These are phyloP conservation scores for Melanomma pulvis-pyrius DNA, from an alignment of 495 filamentous ascomycete species.

Conservation along the genomic window DNA sequence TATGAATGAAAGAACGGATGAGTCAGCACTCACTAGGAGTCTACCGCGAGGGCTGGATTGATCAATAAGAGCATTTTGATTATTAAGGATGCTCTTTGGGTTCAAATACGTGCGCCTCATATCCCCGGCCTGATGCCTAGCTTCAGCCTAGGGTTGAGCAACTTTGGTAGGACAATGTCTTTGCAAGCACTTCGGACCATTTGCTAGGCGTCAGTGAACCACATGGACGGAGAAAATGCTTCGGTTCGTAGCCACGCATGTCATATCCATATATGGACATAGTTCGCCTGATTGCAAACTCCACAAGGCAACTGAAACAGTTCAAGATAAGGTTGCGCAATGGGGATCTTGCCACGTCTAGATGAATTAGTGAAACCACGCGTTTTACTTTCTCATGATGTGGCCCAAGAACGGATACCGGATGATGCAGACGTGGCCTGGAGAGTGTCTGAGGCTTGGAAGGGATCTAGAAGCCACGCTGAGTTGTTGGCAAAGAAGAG, in stretches of 20 bases:
- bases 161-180: conserved; percentile 9
- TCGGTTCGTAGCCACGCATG: conserved; percentile 8
- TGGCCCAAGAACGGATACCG: background rate
- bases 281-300: background rate
- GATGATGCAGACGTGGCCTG: background rate
- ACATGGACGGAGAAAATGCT: background rate
- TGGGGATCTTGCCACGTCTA: background rate
- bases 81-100: background rate
- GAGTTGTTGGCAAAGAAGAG: background rate
- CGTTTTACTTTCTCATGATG: background rate
- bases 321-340: background rate
- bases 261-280: background rate
- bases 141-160: background rate
- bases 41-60: background rate
- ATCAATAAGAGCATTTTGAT: background rate
- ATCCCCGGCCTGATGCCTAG: background rate
- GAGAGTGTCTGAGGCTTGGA: background rate
- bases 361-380: background rate
- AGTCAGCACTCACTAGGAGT: background rate
- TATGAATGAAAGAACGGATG: background rate
- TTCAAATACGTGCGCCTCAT: background rate
- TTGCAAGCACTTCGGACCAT: conserved; percentile 1
- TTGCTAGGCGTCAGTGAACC: conserved; percentile 15
- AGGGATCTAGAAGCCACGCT: background rate
- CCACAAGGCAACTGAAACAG: conserved; percentile 26